phyloP scores from a whole-genome alignment of 495 filamentous ascomycete genomes.

The Thermochaetoides thermophila region DNA sequence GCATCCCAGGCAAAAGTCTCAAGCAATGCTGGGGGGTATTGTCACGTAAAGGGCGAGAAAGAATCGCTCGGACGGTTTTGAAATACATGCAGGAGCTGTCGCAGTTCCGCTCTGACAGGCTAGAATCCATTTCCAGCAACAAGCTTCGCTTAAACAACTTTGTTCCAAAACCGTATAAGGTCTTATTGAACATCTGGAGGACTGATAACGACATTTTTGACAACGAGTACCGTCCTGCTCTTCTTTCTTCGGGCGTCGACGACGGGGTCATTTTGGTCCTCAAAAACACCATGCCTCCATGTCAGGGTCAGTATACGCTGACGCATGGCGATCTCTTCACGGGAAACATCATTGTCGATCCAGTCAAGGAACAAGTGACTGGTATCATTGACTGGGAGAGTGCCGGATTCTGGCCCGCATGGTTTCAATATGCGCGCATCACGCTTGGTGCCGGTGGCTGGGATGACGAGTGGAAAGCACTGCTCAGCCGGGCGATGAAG shows the following conservation, averaged over 20 bases:
- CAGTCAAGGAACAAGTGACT: neutral
- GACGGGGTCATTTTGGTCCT: neutral
- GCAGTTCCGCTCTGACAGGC: neutral
- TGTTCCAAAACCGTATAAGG: neutral
- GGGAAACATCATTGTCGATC: conserved; percentile 5
- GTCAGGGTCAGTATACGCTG: neutral
- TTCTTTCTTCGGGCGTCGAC: neutral
- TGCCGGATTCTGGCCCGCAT: conserved; percentile 4
- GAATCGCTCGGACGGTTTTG: neutral
- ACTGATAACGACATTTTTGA: conserved; percentile 2
- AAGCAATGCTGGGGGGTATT: neutral
- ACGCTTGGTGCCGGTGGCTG: neutral
- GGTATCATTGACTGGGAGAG: conserved; percentile 8
- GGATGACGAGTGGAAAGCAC: conserved; percentile 2
- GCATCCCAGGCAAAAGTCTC: neutral
- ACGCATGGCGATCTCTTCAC: conserved; percentile 5
- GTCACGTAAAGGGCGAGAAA: neutral
- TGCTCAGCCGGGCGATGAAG: neutral
- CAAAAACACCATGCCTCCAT: conserved; percentile 1
- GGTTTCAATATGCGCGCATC: conserved; percentile 7
- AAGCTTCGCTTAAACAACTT: conserved; percentile 3
- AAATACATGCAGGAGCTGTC: neutral
- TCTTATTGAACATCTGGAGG: neutral
- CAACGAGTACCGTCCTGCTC: neutral
- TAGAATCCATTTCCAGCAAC: neutral